Base-by-base conservation (phyloP, 768 basidiomycete species). In the Suillus weaverae region DNA sequence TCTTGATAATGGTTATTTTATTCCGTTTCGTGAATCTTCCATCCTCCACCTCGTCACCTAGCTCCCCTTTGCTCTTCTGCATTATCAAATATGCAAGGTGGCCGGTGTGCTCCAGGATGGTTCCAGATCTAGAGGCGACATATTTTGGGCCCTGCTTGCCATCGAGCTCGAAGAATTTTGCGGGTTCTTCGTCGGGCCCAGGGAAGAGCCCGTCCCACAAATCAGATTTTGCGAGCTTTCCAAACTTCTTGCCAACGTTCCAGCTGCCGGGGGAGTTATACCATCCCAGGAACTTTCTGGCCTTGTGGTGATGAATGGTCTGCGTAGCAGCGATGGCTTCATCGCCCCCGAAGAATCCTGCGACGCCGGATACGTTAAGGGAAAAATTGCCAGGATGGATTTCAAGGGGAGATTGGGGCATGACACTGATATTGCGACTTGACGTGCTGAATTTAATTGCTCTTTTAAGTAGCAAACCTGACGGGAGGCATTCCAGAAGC, bases 191-290 rank as follows among this genome's bases (percentile, higher is more conserved):
- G 14, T 68, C 54, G 6, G 63, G 59, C 10, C 71, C 69, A 20
- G 74, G 73, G 62, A 71, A 76, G 16, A 74, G 18, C 4, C 64
- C 68, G 44, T 64, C 46, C 74, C 73, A 76, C 60, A 77, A 39
- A 22, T 56, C 66, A 36, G 72, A 70, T 11, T 63, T 65, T 2
- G 75, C 73, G 22, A 77, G 69, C n/a, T 66, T 60, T 7, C 72
- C 74, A 22, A 77, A 74, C n/a, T 68, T 66, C 56, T 68, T 71
- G 18, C 77, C 76, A 13, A 78, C 67, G 30, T 62, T 59, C 39
- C 72, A 68, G 59, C 74, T 74, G n/a, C 76, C 76, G 0, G 76
- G 76, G 13, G 74, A 68, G 43, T 78, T 77, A 56, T 78, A 78
- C 74, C 74, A 78, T 30, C 76, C 74, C 18, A 78, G 64, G 72